phyloP scores from a whole-genome alignment of 208 protist species.

The Phytomonas sp. region DNA sequence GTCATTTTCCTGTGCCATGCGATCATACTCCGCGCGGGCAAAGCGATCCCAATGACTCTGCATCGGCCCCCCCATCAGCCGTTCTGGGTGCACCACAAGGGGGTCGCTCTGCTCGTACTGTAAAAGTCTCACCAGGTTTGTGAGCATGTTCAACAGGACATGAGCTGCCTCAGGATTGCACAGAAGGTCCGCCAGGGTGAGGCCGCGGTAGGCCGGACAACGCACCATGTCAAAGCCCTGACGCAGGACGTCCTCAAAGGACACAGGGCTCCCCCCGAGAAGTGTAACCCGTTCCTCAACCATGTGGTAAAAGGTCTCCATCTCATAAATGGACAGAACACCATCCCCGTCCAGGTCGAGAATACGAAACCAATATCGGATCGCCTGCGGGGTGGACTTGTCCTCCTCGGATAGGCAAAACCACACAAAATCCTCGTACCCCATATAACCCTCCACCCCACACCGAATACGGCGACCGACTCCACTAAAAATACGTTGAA shows the following conservation, averaged over 20 bases:
- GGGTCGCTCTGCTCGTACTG: constrained; percentile 90
- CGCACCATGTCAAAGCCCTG: constrained; percentile 93
- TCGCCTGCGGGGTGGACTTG: constrained; percentile 83
- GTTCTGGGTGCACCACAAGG: constrained; percentile 71
- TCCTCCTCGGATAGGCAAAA: constrained; percentile 95
- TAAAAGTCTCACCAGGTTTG: constrained; percentile 91
- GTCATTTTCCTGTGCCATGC: constrained; percentile 79
- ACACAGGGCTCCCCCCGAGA: constrained; percentile 50
- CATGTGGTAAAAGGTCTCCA: constrained; percentile 87
- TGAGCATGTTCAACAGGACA: constrained; percentile 91
- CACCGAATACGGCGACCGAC: constrained; percentile 37
- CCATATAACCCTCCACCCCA: constrained; percentile 46
- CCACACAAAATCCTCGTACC: constrained; percentile 94
- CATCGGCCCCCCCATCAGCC: constrained; percentile 51
- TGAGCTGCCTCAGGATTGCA: constrained; percentile 56
- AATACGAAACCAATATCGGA: constrained; percentile 94
- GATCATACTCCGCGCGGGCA: constrained; percentile 89
- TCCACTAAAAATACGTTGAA: constrained; percentile 73
- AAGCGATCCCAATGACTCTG: constrained; percentile 90
- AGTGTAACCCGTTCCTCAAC: background rate
- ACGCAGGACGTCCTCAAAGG: constrained; percentile 87
- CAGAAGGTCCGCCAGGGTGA: constrained; percentile 86
- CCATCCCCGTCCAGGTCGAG: constrained; percentile 94
- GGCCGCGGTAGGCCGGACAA: constrained; percentile 26
- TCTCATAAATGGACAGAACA: constrained; percentile 88